Conservation (phyloP, 176 grass and related monocot genomes). For the Musa beccarii region DNA sequence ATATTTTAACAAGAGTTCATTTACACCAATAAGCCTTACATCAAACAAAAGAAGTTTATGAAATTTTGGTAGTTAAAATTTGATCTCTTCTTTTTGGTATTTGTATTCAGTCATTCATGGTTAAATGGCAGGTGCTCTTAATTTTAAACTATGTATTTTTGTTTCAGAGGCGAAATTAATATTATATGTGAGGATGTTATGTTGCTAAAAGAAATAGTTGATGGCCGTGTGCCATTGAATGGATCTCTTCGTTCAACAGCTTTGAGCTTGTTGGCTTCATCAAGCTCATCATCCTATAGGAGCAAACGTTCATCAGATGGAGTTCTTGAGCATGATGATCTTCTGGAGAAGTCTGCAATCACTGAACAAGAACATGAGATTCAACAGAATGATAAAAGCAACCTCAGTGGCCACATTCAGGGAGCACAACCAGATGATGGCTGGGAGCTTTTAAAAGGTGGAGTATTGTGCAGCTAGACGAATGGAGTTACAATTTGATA, state of each 20-base stretch:
- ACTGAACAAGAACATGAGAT: background rate
- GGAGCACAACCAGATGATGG: background rate
- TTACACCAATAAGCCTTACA: too few species aligned
- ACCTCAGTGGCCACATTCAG: background rate
- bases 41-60: too few species aligned
- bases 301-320: conserved; percentile 2
- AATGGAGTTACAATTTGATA: too few species aligned
- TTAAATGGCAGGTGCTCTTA: background rate
- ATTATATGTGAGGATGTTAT: conserved; percentile 39
- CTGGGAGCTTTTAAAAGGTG: conserved; percentile 2
- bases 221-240: conserved; percentile 21
- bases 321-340: background rate
- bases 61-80: background rate
- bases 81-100: too few species aligned
- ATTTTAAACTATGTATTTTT: conserved; percentile 7
- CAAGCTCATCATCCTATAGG: conserved; percentile 8
- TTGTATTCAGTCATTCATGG: too few species aligned
- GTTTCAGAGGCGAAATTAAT: conserved; percentile 61
- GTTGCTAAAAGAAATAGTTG: conserved; percentile 41
- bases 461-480: background rate
- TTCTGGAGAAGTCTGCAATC: background rate
- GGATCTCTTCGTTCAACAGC: background rate
- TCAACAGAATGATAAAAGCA: background rate
- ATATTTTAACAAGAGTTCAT: too few species aligned
- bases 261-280: background rate